Percentiles rank a stretch among this genome's conserved stretches.
Conservation (phyloP, 1,139 yeast species). For the Barnettozyma hawaiiensis region DNA sequence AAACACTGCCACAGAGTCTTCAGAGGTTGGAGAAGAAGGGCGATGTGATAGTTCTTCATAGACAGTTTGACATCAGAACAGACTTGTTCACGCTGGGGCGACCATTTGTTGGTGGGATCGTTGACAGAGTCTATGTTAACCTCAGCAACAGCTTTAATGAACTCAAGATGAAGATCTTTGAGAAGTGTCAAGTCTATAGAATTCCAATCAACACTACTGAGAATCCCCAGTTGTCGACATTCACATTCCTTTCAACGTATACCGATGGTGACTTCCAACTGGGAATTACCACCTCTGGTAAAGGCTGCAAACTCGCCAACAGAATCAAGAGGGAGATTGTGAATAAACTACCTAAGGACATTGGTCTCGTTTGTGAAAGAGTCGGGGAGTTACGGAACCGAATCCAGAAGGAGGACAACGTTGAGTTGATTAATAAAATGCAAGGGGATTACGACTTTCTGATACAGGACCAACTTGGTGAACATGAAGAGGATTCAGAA, state of each 20-base stretch:
- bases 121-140: conserved; percentile 72
- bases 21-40: conserved; percentile 25
- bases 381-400: conserved; percentile 60
- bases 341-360: conserved; percentile 58
- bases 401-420: conserved; percentile 50
- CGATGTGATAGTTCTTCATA: conserved; percentile 31
- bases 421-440: conserved; percentile 21
- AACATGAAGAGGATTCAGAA: conserved; percentile 69
- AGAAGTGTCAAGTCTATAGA: conserved; percentile 51
- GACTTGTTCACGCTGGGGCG: conserved; percentile 60
- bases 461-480: conserved; percentile 32
- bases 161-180: conserved; percentile 38
- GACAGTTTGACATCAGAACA: conserved; percentile 32
- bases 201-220: conserved; percentile 83
- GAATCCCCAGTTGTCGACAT: conserved; percentile 64
- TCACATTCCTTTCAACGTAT: conserved; percentile 69
- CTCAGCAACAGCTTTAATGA: conserved; percentile 30
- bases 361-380: conserved; percentile 61
- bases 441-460: conserved; percentile 20
- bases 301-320: conserved; percentile 83
- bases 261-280: conserved; percentile 70
- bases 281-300: conserved; percentile 83
- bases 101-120: conserved; percentile 51
- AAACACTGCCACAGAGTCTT: conserved; percentile 25
- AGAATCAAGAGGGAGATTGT: conserved; percentile 73